These are phyloP conservation scores for Plenodomus lindquistii DNA, from an alignment of 2,329 filamentous ascomycete species.

Conservation along the genomic window DNA sequence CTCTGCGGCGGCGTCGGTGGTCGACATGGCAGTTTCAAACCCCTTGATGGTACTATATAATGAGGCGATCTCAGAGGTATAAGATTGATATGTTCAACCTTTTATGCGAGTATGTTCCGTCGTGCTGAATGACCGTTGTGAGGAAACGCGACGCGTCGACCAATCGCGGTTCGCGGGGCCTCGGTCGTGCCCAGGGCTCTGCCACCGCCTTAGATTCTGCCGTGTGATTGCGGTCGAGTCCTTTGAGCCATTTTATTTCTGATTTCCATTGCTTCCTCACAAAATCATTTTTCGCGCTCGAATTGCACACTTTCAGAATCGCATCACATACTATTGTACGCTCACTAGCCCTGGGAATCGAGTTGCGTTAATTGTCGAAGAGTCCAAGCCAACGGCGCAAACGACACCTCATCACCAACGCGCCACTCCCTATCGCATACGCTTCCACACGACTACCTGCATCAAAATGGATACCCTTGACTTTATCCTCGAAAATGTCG, in stretches of 20 bases:
- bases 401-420: not conserved
- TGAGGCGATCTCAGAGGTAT: no score
- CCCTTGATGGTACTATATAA: no score
- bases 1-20: slow-evolving; percentile 26
- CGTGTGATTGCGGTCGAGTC: slow-evolving; percentile 1
- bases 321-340: not conserved
- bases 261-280: not conserved
- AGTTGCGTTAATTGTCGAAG: no score
- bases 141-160: slow-evolving; percentile 25
- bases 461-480: slow-evolving; percentile 13
- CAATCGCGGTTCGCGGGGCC: slow-evolving; percentile 26
- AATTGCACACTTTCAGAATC: not conserved
- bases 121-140: not conserved
- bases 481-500: slow-evolving; percentile 28
- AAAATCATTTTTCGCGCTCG: not conserved
- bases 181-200: slow-evolving; percentile 8
- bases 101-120: no score
- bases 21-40: slow-evolving; percentile 30
- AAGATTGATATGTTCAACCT: no score
- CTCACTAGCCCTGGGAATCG: not conserved
- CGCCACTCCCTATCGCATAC: not conserved
- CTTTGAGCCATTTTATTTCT: not conserved
- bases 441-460: not conserved
- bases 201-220: slow-evolving; percentile 16
- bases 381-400: not conserved